phyloP scores from a whole-genome alignment of 2,329 filamentous ascomycete genomes.

The Dryadomyces quercus-mongolicae region DNA sequence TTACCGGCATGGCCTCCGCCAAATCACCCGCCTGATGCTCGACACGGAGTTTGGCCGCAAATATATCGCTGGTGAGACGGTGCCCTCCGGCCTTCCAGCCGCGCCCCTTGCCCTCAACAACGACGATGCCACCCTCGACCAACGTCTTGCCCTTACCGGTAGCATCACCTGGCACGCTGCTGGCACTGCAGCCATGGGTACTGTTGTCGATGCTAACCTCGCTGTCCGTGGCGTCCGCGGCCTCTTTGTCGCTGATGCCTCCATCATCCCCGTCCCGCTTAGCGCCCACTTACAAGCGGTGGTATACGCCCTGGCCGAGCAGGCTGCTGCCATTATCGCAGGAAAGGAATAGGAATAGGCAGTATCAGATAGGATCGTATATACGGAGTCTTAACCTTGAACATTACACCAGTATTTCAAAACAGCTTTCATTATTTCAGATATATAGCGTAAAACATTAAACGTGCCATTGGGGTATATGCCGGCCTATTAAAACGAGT shows the following conservation, averaged over 20 bases:
- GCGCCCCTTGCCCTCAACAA: background rate
- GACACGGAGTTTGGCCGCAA: background rate
- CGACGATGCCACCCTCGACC: background rate
- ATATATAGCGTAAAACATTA: background rate
- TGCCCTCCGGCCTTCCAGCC: background rate
- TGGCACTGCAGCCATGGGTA: background rate
- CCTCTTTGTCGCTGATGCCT: background rate
- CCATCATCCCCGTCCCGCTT: background rate
- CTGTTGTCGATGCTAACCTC: background rate
- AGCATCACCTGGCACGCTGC: background rate
- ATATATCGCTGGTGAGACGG: background rate
- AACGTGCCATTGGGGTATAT: background rate
- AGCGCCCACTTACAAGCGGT: background rate
- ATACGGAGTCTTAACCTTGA: background rate
- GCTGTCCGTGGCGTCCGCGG: background rate
- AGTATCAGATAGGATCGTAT: too few species aligned
- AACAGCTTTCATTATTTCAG: background rate
- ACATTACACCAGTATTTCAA: background rate
- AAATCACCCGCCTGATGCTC: background rate
- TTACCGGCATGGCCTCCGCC: background rate
- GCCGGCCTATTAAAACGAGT: background rate
- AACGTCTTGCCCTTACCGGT: background rate
- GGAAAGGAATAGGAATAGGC: background rate
- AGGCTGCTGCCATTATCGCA: background rate
- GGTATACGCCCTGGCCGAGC: background rate